phyloP scores from a whole-genome alignment of 345 rosid species.

The Pistacia vera region DNA sequence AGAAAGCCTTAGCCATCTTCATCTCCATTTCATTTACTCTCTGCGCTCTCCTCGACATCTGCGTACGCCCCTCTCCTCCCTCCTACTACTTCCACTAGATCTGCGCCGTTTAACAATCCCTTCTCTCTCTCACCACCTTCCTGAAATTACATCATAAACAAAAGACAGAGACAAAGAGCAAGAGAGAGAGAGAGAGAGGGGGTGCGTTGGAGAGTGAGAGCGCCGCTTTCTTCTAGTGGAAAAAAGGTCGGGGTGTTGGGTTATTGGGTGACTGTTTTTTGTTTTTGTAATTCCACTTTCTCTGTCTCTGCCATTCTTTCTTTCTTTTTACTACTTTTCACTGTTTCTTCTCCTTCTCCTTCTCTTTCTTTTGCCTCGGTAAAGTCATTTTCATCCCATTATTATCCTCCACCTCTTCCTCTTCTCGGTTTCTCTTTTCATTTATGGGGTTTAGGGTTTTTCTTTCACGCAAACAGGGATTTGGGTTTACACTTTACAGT shows the following conservation, averaged over 20 bases:
- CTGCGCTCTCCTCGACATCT: not conserved
- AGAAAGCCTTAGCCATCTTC: too few species aligned
- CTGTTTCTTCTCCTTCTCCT: not conserved
- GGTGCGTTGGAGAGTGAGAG: not conserved
- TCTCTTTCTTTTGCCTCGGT: conserved; percentile 21
- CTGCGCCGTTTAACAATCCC: conserved; percentile 5
- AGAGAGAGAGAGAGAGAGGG: not conserved
- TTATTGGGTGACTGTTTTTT: not conserved
- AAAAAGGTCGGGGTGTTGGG: not conserved
- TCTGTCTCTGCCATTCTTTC: conserved; percentile 12
- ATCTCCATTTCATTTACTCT: too few species aligned
- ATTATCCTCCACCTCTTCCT: not conserved
- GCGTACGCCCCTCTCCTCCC: not conserved
- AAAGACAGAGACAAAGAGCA: too few species aligned
- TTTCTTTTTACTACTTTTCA: conserved; percentile 14
- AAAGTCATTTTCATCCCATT: conserved; percentile 4
- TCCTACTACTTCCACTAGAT: not conserved
- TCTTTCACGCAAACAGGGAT: not conserved
- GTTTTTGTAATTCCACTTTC: not conserved
- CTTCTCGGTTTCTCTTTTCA: not conserved
- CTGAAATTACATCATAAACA: not conserved
- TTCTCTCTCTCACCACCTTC: too few species aligned
- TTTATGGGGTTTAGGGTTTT: too few species aligned
- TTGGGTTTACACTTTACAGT: not conserved
- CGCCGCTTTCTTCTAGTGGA: conserved; percentile 32